phyloP scores from a whole-genome alignment of 345 rosid species.

The Microthlaspi erraticum region DNA sequence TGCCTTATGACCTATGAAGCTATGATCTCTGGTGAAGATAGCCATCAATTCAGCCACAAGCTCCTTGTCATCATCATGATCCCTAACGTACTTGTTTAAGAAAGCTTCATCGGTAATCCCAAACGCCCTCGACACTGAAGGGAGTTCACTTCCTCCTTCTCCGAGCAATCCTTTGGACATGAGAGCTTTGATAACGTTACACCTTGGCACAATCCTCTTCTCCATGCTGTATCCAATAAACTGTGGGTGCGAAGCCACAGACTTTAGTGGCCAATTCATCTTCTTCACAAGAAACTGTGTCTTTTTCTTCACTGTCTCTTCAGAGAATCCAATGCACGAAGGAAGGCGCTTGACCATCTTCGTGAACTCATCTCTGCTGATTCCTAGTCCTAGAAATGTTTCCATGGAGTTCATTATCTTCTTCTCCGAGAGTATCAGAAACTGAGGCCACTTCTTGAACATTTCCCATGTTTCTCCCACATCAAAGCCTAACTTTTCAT shows the following conservation, averaged over 20 bases:
- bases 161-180: constrained; percentile 12
- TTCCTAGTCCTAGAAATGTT: constrained; percentile 31
- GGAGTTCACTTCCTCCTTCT: background rate
- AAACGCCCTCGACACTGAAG: background rate
- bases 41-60: too few species aligned
- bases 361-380: constrained; percentile 31
- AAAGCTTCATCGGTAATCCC: background rate
- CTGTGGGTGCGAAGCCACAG: constrained; percentile 3
- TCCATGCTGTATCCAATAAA: constrained; percentile 34
- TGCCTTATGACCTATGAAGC: too few species aligned
- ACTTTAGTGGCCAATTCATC: constrained; percentile 38
- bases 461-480: too few species aligned
- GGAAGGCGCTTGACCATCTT: constrained; percentile 11
- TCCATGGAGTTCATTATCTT: constrained; percentile 35
- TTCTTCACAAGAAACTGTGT: constrained; percentile 41
- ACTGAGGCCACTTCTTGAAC: accelerated
- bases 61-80: background rate
- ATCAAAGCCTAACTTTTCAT: too few species aligned
- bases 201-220: constrained; percentile 42
- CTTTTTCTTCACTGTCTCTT: background rate
- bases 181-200: constrained; percentile 28
- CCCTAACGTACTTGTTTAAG: background rate
- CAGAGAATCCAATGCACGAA: background rate
- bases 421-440: constrained; percentile 20
- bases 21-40: too few species aligned